phyloP scores from a whole-genome alignment of 2,329 filamentous ascomycete species.

The Zelopaecilomyces penicillatus region DNA sequence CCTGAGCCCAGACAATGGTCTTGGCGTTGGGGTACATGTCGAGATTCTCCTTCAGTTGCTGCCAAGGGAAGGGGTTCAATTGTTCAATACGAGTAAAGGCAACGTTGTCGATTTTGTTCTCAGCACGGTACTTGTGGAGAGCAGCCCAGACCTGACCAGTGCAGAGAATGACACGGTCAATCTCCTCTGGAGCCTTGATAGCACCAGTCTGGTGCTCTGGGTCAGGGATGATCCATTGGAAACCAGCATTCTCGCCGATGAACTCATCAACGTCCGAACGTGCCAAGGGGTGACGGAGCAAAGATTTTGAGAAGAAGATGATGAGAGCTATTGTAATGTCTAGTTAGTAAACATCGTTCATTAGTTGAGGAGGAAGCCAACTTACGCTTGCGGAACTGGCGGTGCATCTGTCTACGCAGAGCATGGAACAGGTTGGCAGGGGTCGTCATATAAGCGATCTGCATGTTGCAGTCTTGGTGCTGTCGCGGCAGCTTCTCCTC shows the following conservation, averaged over 20 bases:
- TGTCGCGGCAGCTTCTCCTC: conserved; percentile 87
- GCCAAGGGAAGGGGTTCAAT: conserved; percentile 98
- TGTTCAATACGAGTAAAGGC: conserved; percentile 96
- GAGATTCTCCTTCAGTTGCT: conserved; percentile 91
- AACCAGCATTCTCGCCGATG: conserved; percentile 72
- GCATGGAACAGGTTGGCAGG: conserved; percentile 96
- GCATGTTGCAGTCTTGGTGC: conserved; percentile 99
- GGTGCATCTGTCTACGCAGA: conserved; percentile 93
- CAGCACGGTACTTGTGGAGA: conserved; percentile 81
- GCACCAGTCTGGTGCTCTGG: conserved; percentile 67
- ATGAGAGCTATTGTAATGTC: conserved; percentile 58
- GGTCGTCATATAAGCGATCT: conserved; percentile 95
- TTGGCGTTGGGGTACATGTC: conserved; percentile 96
- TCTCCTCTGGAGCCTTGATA: conserved; percentile 74
- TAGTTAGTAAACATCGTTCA: conserved; percentile 4
- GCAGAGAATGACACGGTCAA: conserved; percentile 91
- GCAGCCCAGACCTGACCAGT: conserved; percentile 89
- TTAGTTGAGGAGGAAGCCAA: conserved; percentile 15
- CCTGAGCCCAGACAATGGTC: conserved; percentile 94
- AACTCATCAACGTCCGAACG: conserved; percentile 89
- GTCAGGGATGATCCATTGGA: conserved; percentile 94
- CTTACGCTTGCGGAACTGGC: conserved; percentile 98
- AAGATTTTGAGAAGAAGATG: conserved; percentile 96
- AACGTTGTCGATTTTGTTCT: conserved; percentile 79
- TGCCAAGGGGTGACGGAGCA: conserved; percentile 87